phyloP scores from a whole-genome alignment of 371 early-diverging fungal genomes.

The Mycotypha africana region DNA sequence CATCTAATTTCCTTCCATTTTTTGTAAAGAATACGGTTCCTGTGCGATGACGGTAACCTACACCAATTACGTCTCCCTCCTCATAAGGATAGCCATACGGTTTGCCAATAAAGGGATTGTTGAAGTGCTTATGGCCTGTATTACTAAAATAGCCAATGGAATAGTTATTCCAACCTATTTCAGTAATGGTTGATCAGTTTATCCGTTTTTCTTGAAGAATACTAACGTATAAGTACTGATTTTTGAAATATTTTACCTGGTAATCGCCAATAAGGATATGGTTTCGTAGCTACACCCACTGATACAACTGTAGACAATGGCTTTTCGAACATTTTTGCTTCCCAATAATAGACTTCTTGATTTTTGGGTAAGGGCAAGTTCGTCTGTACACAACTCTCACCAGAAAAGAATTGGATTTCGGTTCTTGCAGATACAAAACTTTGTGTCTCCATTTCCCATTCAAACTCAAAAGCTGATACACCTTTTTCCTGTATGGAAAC shows the following conservation, averaged over 20 bases:
- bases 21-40: constrained; percentile 77
- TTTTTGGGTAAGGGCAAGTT: constrained; percentile 75
- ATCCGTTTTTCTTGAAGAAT: no score
- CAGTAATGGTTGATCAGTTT: no score
- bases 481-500: constrained; percentile 79
- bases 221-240: no score
- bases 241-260: no score
- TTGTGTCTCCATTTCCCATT: constrained; percentile 59
- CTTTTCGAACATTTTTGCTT: constrained; percentile 69
- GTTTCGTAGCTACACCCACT: constrained; percentile 65
- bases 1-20: constrained; percentile 65
- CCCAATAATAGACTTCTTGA: constrained; percentile 75
- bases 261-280: constrained; percentile 61
- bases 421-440: constrained; percentile 73
- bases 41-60: constrained; percentile 70
- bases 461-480: constrained; percentile 82
- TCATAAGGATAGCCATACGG: constrained; percentile 55
- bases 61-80: constrained; percentile 74
- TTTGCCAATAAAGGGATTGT: constrained; percentile 58
- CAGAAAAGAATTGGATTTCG: constrained; percentile 67
- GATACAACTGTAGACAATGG: constrained; percentile 54
- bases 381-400: constrained; percentile 75
- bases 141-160: constrained; percentile 70
- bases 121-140: constrained; percentile 61
- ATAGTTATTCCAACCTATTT: constrained; percentile 60